Evolutionary conservation across 179 eudicot species (phyloP), one percentile per base, ranked within the genome.

Genomic region (Beta macrorhiza): DNA sequence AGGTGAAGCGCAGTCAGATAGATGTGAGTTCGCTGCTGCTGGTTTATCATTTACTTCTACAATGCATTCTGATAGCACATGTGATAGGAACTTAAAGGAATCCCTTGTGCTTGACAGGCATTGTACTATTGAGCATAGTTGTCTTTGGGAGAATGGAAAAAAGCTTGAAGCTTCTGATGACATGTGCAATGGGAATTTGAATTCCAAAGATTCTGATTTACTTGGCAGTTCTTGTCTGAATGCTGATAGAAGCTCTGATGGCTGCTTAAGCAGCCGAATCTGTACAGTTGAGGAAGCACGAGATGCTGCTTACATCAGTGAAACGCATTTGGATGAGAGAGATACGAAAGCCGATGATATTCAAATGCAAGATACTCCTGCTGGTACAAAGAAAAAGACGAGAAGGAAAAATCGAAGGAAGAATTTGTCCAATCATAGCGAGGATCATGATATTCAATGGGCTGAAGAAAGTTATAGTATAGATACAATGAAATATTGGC

Each of bases 401-500:
- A 94, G 82, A 82, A 93, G 86, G 78, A 89, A 84, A 85, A 69
- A 45, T 25, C 88, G 75, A 8, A 85, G 84, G 79, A 86, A 86
- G 83, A 91, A 90, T 77, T 85, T 85, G 69, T 79, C 83, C 25
- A 72, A 37, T 75, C 83, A 87, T 29, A 69, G 62, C 55, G 79
- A 83, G 81, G 89, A 81, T 74, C 81, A 74, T 44, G 83, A 83
- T 78, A 75, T 76, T 78, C 79, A 85, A 79, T 86, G 81, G 64
- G 72, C 37, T 55, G 84, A 85, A 84, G 88, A 89, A 20, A 17
- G 37, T 32, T 32, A 81, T 55, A 81, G 81, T 68, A 87, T 90
- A 20, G 87, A 81, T 80, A 88, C 92, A 75, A 83, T 77, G 76
- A 93, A 92, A 82, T 96, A 96, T 82, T 96, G 99, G 99, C 78